These are phyloP conservation scores for Skeletonema marinoi DNA, from an alignment of 108 stramenopile genomes.

Conservation along the genomic window DNA sequence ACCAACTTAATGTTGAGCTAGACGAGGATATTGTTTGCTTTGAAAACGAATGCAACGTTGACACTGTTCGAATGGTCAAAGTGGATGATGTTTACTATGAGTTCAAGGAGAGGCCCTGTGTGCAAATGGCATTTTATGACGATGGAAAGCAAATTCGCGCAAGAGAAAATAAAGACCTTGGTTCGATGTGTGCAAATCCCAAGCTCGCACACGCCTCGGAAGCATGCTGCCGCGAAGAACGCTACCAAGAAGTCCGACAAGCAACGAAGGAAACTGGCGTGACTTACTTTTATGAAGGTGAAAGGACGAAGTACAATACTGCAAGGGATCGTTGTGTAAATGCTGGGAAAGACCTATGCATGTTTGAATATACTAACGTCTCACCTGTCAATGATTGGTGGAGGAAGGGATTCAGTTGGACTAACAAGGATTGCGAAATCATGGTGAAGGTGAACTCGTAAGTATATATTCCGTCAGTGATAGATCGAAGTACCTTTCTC, in stretches of 20 bases:
- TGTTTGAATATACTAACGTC: conserved; percentile 8
- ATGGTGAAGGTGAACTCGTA: conserved; percentile 41
- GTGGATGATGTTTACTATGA: conserved; percentile 58
- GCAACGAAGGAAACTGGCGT: conserved; percentile 30
- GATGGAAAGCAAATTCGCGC: conserved; percentile 44
- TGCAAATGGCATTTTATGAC: conserved; percentile 57
- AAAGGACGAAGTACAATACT: conserved; percentile 49
- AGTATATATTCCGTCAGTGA: conserved; percentile 7
- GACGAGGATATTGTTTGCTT: conserved; percentile 41
- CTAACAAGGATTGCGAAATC: conserved; percentile 33
- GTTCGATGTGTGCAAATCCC: conserved; percentile 49
- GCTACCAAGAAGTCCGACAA: conserved; percentile 17
- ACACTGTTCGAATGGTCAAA: conserved; percentile 55
- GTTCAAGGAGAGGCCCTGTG: conserved; percentile 54
- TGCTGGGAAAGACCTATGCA: conserved; percentile 27
- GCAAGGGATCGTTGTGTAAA: conserved; percentile 45
- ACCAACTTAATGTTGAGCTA: conserved; percentile 26
- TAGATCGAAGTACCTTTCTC: background rate
- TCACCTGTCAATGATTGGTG: conserved; percentile 8
- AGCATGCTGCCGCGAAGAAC: conserved; percentile 41
- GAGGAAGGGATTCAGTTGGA: conserved; percentile 42
- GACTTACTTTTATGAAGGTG: conserved; percentile 42
- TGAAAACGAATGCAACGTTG: conserved; percentile 55
- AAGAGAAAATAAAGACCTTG: conserved; percentile 14
- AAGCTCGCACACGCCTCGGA: conserved; percentile 28